Evolutionary conservation across 1,284 basidiomycete species (phyloP), one percentile per base, ranked within the genome.

Genomic region (Heterobasidion parviporum): DNA sequence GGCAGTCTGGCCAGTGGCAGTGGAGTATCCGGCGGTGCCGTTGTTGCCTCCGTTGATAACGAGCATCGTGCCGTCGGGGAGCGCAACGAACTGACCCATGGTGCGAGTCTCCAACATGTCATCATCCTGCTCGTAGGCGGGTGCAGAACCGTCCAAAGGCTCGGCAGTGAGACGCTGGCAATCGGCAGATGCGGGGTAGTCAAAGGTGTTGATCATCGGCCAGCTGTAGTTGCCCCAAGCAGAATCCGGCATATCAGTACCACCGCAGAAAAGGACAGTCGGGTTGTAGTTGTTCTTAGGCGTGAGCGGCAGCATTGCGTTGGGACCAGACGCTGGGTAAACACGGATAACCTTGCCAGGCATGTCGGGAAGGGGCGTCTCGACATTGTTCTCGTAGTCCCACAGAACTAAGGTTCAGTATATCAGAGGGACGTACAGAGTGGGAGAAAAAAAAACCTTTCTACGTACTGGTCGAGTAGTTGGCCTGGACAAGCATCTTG

Each of bases 251-350:
- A 94, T 83, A 69, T 88, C 78, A n/a, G 81, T 82, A 36, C 94
- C 94, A 61, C 93, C 94, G 64, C 93, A 97, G 76, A 96, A 95
- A 52, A 96, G 67, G 58, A 97, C 71, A 0, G 92, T 92, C 1
- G 88, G 89, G 0, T 78, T 83, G 74, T 89, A 98, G 72, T 92
- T 87, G 77, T 97, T 96, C 54, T 78, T 85, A 5, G 92, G 89
- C 0, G 91, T 94, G 44, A 98, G 76, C 1, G 95, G 94, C 7
- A 96, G 74, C 92, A 98, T 94, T 54, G 89, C 90, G 1, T 83
- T 84, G 10, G 89, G 94, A 55, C 87, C 94, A 1, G 93, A 95
- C 0, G 91, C 94, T 41, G 95, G 95, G 73, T 98, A 98, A 35
- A 95, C 92, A 56, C 92, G 87, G 46, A 83, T 79, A 53, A 94